Percentiles rank a stretch among this genome's conserved stretches.
Evolutionary conservation across 306 rosid species (phyloP).

Genomic region (Casuarina equisetifolia): DNA sequence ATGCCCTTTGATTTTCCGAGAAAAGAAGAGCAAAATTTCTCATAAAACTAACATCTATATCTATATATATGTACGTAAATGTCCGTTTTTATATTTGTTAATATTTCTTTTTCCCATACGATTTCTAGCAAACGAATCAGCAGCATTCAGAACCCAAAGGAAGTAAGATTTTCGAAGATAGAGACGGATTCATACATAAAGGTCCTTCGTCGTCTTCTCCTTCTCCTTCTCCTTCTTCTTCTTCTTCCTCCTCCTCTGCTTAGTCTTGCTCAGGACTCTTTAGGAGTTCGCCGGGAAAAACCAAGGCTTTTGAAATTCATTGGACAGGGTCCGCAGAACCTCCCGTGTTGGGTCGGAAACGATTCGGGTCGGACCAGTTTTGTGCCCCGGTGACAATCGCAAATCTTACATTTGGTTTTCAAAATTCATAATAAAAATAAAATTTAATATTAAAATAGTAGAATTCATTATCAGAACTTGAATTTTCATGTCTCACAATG

Average conservation of each 20-base stretch:
- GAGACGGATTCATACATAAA: background rate
- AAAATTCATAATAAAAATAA: too few species aligned
- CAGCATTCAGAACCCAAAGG: background rate
- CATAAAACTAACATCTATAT: too few species aligned
- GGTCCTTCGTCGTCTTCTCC: background rate
- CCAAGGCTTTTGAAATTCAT: slow-evolving; percentile 10
- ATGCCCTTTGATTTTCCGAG: too few species aligned
- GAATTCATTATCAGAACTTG: too few species aligned
- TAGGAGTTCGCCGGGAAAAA: slow-evolving; percentile 43
- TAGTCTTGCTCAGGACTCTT: background rate
- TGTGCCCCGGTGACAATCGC: background rate
- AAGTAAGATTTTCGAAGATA: background rate
- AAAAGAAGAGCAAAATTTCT: too few species aligned
- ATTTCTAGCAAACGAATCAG: background rate
- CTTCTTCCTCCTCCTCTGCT: background rate
- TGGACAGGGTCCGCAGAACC: background rate
- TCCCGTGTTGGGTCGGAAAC: too few species aligned
- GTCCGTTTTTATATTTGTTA: background rate
- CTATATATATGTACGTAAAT: too few species aligned
- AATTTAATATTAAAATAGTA: too few species aligned
- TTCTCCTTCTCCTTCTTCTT: background rate
- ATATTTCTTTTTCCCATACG: background rate
- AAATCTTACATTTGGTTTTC: too few species aligned
- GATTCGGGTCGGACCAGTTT: background rate
- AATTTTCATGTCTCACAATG: too few species aligned